phyloP scores from a whole-genome alignment of 208 protist genomes.

The Crithidia fasciculata region DNA sequence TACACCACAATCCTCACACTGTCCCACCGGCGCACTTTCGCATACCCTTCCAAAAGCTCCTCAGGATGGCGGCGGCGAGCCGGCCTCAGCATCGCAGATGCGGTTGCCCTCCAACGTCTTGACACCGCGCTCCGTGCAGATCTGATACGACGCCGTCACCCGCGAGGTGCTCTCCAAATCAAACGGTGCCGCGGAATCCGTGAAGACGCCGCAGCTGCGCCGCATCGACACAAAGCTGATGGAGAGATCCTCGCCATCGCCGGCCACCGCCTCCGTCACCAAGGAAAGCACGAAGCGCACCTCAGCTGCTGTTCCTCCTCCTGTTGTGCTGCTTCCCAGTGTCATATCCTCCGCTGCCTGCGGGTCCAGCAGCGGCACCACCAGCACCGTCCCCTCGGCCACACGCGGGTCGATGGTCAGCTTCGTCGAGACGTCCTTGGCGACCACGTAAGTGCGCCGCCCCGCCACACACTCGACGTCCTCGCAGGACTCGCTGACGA shows the following conservation, averaged over 20 bases:
- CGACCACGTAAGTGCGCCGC: constrained; percentile 34
- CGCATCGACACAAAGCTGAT: constrained; percentile 29
- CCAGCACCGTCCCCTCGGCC: constrained; percentile 12
- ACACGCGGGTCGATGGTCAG: constrained; percentile 35
- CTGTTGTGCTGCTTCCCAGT: not conserved
- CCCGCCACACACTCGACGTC: constrained; percentile 42
- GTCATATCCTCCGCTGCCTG: constrained; percentile 13
- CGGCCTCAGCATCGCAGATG: constrained; percentile 9
- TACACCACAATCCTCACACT: not conserved
- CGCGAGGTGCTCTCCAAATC: constrained; percentile 7
- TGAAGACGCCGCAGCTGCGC: constrained; percentile 28
- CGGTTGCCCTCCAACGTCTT: constrained; percentile 12
- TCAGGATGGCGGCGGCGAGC: not conserved
- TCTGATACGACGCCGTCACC: constrained; percentile 31
- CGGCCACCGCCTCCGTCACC: constrained; percentile 20
- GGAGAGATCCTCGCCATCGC: constrained; percentile 41
- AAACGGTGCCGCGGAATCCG: constrained; percentile 14
- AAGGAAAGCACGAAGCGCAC: constrained; percentile 40
- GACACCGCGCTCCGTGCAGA: constrained; percentile 20
- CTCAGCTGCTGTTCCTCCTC: constrained; percentile 8
- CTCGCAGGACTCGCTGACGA: constrained; percentile 40
- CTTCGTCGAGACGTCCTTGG: constrained; percentile 51
- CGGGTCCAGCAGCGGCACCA: constrained; percentile 54
- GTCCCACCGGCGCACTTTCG: not conserved
- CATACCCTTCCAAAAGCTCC: not conserved